Conservation (phyloP, 768 basidiomycete genomes). For the Infundibulicybe gibba region DNA sequence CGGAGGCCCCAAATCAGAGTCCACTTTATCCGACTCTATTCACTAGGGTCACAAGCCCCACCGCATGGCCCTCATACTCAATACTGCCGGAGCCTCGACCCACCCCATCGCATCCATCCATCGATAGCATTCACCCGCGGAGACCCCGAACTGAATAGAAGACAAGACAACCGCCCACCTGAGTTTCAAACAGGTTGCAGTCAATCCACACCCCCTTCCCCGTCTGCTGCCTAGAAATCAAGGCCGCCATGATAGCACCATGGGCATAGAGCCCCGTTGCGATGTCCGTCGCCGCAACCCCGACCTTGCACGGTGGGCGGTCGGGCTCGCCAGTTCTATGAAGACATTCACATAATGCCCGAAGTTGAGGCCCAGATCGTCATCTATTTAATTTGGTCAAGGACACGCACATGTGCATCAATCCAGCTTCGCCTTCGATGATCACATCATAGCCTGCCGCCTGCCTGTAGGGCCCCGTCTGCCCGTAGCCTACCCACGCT, state of each 20-base stretch:
- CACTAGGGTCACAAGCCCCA: no score
- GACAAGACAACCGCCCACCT: constrained; percentile 40
- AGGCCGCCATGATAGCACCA: constrained; percentile 88
- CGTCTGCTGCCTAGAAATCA: constrained; percentile 78
- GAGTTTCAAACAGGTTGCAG: constrained; percentile 88
- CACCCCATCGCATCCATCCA: neutral
- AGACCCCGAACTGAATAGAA: neutral
- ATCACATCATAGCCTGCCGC: constrained; percentile 88
- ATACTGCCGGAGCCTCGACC: no score
- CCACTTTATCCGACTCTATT: no score
- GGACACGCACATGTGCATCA: constrained; percentile 83
- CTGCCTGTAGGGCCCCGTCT: constrained; percentile 83
- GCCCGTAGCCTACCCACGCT: constrained; percentile 39
- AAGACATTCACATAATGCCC: neutral
- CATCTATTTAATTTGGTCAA: neutral
- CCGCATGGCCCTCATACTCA: no score
- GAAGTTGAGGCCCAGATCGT: constrained; percentile 4
- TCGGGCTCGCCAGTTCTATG: constrained; percentile 83
- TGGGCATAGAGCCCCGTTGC: constrained; percentile 89
- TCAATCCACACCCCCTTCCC: constrained; percentile 91
- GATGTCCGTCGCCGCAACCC: constrained; percentile 90
- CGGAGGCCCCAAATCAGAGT: no score
- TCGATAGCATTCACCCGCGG: neutral
- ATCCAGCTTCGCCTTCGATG: constrained; percentile 86
- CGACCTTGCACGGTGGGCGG: constrained; percentile 89